These are phyloP conservation scores for Tuctoria greenei DNA, from an alignment of 176 grass and related monocot species.

Conservation along the genomic window DNA sequence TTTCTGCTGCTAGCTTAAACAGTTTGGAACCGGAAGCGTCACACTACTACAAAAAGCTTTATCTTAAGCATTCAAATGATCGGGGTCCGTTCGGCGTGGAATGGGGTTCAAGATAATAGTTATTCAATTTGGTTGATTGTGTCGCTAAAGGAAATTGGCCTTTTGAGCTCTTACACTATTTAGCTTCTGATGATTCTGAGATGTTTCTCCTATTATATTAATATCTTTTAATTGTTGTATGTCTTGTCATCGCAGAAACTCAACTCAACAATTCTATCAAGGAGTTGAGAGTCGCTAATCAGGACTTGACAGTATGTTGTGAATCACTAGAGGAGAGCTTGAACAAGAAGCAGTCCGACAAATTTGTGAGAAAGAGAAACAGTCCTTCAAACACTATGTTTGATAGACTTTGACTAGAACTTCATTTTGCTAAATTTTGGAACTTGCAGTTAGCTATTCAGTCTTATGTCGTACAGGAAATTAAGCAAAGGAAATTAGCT, in stretches of 20 bases:
- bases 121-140: too few relatives aligned
- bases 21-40: not conserved
- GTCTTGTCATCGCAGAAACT: slow-evolving; percentile 41
- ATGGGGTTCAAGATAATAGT: too few relatives aligned
- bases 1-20: not conserved
- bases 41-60: too few relatives aligned
- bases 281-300: slow-evolving; percentile 45
- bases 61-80: too few relatives aligned
- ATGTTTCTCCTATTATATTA: not conserved
- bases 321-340: slow-evolving; percentile 56
- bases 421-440: slow-evolving; percentile 2
- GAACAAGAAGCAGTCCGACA: slow-evolving; percentile 58
- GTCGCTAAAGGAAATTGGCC: not conserved
- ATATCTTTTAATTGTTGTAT: not conserved
- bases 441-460: slow-evolving; percentile 49
- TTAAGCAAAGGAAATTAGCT: slow-evolving; percentile 43
- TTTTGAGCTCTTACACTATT: not conserved
- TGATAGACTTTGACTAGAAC: not conserved
- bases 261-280: slow-evolving; percentile 49
- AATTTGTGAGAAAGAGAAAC: slow-evolving; percentile 46
- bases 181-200: not conserved
- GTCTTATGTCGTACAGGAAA: slow-evolving; percentile 70
- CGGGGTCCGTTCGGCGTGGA: too few relatives aligned
- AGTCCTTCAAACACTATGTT: not conserved
- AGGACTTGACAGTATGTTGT: slow-evolving; percentile 43